These are phyloP conservation scores for Bruguiera hainesii DNA, from an alignment of 441 rosid genomes.

Conservation along the genomic window DNA sequence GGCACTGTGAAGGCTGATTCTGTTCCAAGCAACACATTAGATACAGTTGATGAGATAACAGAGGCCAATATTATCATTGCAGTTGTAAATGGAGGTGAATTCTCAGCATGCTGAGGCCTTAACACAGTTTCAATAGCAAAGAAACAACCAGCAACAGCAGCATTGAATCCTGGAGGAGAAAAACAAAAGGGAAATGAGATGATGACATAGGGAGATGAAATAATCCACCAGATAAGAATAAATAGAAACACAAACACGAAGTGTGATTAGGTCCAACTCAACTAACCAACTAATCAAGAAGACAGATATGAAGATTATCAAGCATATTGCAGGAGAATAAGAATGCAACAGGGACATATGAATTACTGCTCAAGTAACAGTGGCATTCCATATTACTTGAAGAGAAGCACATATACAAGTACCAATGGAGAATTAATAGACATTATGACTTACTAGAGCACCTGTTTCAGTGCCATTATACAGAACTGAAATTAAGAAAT, in stretches of 20 bases:
- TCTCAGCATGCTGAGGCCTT: conserved; percentile 92
- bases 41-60: conserved; percentile 89
- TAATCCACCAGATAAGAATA: conserved; percentile 4
- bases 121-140: conserved; percentile 93
- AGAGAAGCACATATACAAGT: too few species aligned
- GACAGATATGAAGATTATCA: too few species aligned
- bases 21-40: conserved; percentile 85
- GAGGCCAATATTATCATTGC: conserved; percentile 98
- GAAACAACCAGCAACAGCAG: conserved; percentile 97
- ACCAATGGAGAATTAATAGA: too few species aligned
- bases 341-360: too few species aligned
- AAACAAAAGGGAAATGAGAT: conserved; percentile 2
- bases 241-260: background rate
- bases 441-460: too few species aligned
- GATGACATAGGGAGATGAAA: conserved; percentile 4
- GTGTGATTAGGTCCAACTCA: too few species aligned
- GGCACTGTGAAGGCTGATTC: conserved; percentile 96
- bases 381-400: too few species aligned
- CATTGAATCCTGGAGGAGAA: conserved; percentile 75
- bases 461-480: too few species aligned
- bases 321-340: too few species aligned
- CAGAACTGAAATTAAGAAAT: too few species aligned
- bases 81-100: conserved; percentile 95
- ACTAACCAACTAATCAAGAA: too few species aligned
- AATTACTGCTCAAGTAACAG: too few species aligned